Evolutionary conservation across 129 eudicot species (phyloP).

Genomic region (Chrysanthemum lavandulifolium): DNA sequence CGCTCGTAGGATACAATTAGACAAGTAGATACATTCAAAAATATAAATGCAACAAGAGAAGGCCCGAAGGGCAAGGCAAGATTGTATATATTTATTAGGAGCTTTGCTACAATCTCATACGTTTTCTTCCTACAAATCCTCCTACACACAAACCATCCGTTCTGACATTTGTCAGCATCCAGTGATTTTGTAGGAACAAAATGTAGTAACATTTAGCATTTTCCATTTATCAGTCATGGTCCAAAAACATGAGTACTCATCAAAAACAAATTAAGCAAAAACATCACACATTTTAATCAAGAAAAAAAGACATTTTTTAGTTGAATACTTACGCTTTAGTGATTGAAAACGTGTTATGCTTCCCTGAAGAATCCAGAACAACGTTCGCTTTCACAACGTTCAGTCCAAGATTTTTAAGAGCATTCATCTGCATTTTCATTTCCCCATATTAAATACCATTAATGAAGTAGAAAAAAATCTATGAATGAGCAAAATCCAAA

Average conservation of each 20-base stretch:
- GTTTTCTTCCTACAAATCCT: too few species aligned
- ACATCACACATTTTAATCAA: not conserved
- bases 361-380: slow-evolving; percentile 89
- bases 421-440: slow-evolving; percentile 66
- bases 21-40: too few species aligned
- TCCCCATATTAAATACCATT: slow-evolving; percentile 13
- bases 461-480: not conserved
- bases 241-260: not conserved
- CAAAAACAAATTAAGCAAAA: not conserved
- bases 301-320: slow-evolving; percentile 1
- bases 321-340: slow-evolving; percentile 73
- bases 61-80: too few species aligned
- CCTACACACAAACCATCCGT: too few species aligned
- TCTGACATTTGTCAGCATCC: too few species aligned
- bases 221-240: not conserved
- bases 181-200: too few species aligned
- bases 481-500: not conserved
- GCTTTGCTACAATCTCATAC: too few species aligned
- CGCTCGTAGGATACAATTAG: too few species aligned
- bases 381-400: slow-evolving; percentile 96
- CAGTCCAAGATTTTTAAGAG: slow-evolving; percentile 87
- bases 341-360: slow-evolving; percentile 84
- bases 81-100: too few species aligned
- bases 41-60: too few species aligned
- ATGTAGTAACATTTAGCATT: too few species aligned